Conservation (phyloP, 164 flowering plant genomes). For the Saururus chinensis region DNA sequence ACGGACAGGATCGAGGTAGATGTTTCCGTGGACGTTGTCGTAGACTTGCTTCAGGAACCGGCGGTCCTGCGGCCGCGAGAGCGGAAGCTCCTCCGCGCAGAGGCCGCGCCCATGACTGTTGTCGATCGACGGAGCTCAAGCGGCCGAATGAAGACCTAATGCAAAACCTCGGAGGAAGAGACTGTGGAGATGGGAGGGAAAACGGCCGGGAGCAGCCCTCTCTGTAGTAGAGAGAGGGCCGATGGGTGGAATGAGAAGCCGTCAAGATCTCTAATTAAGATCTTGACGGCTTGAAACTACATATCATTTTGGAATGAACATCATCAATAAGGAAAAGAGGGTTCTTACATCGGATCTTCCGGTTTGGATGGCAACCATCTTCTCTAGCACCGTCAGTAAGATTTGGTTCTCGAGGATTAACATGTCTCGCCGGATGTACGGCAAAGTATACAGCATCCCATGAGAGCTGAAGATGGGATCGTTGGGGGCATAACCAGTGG, state of each 20-base stretch:
- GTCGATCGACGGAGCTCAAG: neutral
- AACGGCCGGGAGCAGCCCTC: neutral
- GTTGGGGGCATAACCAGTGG: too few relatives aligned
- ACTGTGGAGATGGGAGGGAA: neutral
- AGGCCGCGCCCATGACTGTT: constrained; percentile 41
- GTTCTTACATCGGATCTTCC: too few relatives aligned
- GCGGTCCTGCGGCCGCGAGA: constrained; percentile 17
- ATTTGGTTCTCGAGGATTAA: constrained; percentile 4
- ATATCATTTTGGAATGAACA: too few relatives aligned
- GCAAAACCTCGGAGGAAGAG: neutral
- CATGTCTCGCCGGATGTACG: constrained; percentile 2
- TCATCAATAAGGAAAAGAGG: too few relatives aligned
- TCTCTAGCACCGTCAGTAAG: too few relatives aligned
- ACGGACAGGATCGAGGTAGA: constrained; percentile 67
- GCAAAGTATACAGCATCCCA: constrained; percentile 1
- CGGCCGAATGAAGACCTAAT: too few relatives aligned
- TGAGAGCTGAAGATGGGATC: constrained; percentile 5
- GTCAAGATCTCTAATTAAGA: too few relatives aligned
- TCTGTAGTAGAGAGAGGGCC: neutral
- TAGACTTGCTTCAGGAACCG: constrained; percentile 51
- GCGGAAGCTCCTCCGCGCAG: constrained; percentile 4
- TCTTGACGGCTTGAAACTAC: too few relatives aligned
- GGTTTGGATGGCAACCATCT: too few relatives aligned
- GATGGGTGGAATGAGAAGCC: too few relatives aligned
- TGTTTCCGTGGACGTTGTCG: constrained; percentile 88